phyloP scores from a whole-genome alignment of 192 early-diverging fungal species.

The Cladochytrium replicatum region DNA sequence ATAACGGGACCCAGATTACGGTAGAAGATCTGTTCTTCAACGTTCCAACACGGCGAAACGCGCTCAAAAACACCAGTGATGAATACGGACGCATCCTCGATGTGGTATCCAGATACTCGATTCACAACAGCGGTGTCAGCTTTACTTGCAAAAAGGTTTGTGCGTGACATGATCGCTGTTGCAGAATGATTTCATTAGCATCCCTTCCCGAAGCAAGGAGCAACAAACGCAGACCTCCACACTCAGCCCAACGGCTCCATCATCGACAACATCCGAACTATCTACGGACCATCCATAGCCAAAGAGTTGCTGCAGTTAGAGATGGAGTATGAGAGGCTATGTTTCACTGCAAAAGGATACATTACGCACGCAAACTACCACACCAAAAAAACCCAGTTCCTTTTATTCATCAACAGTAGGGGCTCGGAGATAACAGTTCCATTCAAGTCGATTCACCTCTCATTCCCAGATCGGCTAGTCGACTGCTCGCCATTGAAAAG shows the following conservation, averaged over 20 bases:
- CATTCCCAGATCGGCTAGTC: constrained; percentile 60
- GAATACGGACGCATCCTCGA: constrained; percentile 89
- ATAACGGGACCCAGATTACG: constrained; percentile 86
- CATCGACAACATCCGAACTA: constrained; percentile 68
- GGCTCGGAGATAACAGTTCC: not conserved
- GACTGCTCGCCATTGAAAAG: constrained; percentile 73
- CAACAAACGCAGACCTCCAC: constrained; percentile 67
- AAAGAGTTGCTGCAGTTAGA: constrained; percentile 65
- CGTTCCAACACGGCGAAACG: constrained; percentile 70
- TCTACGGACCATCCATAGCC: constrained; percentile 74
- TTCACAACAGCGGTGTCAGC: constrained; percentile 75
- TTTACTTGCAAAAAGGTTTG: constrained; percentile 86
- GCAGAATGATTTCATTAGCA: not conserved
- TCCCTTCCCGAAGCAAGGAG: constrained; percentile 36
- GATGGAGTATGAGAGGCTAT: constrained; percentile 33
- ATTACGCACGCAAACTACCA: constrained; percentile 84
- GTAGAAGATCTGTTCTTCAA: constrained; percentile 98
- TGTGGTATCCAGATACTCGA: constrained; percentile 82
- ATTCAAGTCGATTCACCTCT: not conserved
- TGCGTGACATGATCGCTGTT: too few relatives aligned
- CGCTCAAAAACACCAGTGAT: constrained; percentile 73
- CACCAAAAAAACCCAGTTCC: constrained; percentile 71
- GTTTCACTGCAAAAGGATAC: constrained; percentile 61
- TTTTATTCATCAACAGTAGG: constrained; percentile 94
- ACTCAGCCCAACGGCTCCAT: constrained; percentile 50